phyloP scores from a whole-genome alignment of 805 yeast genomes.

The Candida lessepsii region DNA sequence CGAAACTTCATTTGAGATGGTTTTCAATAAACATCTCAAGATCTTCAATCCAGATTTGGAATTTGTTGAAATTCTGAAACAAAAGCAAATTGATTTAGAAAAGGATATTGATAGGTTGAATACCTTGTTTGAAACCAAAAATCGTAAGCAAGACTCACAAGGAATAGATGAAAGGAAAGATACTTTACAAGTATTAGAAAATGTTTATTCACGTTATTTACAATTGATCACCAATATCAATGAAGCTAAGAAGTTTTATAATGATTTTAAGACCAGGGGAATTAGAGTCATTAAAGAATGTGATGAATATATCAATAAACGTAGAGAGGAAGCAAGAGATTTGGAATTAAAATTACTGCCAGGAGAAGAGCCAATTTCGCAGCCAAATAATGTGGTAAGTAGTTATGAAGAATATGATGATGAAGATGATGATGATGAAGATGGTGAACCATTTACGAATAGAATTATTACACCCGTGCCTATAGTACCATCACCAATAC shows the following conservation, averaged over 20 bases:
- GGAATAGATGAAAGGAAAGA: conserved; percentile 37
- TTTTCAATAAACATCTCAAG: conserved; percentile 43
- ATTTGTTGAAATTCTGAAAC: conserved; percentile 40
- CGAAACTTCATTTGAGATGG: conserved; percentile 31
- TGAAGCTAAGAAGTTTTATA: conserved; percentile 72
- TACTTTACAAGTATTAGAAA: conserved; percentile 51
- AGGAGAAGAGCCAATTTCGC: conserved; percentile 8
- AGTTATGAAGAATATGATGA: background rate
- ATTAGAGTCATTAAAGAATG: conserved; percentile 46
- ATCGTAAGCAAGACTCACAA: conserved; percentile 13
- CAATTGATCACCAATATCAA: conserved; percentile 60
- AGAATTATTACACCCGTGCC: conserved; percentile 14
- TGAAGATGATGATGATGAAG: conserved; percentile 1
- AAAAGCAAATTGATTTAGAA: conserved; percentile 35
- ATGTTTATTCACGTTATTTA: conserved; percentile 47
- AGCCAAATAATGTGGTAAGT: conserved; percentile 1
- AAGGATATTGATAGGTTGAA: conserved; percentile 35
- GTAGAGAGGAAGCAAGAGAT: conserved; percentile 54
- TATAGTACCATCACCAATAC: conserved; percentile 12
- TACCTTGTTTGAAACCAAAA: conserved; percentile 24
- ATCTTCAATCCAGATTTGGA: conserved; percentile 50
- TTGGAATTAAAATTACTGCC: conserved; percentile 34
- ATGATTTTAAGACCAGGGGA: conserved; percentile 52
- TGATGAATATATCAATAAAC: conserved; percentile 47
- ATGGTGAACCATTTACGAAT: background rate